These are phyloP conservation scores for Boletus rufocinnamomeus DNA, from an alignment of 768 basidiomycete species.

Conservation along the genomic window DNA sequence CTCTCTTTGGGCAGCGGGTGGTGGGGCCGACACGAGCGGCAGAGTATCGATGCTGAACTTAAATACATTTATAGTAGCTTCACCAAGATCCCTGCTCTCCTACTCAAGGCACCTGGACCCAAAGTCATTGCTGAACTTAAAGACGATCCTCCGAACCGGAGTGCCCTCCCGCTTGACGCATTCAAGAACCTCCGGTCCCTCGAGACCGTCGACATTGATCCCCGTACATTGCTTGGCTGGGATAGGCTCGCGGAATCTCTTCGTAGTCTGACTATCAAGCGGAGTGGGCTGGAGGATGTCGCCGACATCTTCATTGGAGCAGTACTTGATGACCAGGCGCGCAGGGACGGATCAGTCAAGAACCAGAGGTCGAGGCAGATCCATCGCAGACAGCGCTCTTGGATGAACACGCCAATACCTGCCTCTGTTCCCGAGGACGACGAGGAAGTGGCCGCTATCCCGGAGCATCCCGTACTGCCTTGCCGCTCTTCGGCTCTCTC, in stretches of 20 bases:
- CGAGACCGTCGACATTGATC: slow-evolving; percentile 80
- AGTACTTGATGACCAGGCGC: slow-evolving; percentile 72
- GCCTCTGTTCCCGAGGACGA: slow-evolving; percentile 57
- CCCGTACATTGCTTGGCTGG: slow-evolving; percentile 81
- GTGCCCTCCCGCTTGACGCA: slow-evolving; percentile 75
- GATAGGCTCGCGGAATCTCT: slow-evolving; percentile 72
- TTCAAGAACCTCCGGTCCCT: slow-evolving; percentile 85
- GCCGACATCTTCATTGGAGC: slow-evolving; percentile 74
- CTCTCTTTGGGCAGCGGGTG: slow-evolving; percentile 73
- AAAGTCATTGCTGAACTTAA: slow-evolving; percentile 69
- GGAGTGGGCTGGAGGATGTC: slow-evolving; percentile 82
- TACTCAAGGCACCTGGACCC: slow-evolving; percentile 61
- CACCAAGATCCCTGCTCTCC: slow-evolving; percentile 84
- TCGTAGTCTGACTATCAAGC: slow-evolving; percentile 70
- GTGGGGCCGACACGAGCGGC: slow-evolving; percentile 66
- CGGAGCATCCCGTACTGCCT: slow-evolving; percentile 23
- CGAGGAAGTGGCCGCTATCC: slow-evolving; percentile 26
- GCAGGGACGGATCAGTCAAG: slow-evolving; percentile 57
- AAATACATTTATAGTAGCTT: slow-evolving; percentile 88
- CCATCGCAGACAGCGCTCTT: slow-evolving; percentile 47
- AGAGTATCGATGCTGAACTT: slow-evolving; percentile 68
- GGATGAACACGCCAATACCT: slow-evolving; percentile 52
- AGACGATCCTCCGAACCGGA: slow-evolving; percentile 67
- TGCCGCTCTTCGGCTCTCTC: slow-evolving; percentile 47
- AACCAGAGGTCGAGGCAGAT: slow-evolving; percentile 49